Evolutionary conservation across 2,329 filamentous ascomycete genomes (phyloP).

Genomic region (Ascochyta lentis): DNA sequence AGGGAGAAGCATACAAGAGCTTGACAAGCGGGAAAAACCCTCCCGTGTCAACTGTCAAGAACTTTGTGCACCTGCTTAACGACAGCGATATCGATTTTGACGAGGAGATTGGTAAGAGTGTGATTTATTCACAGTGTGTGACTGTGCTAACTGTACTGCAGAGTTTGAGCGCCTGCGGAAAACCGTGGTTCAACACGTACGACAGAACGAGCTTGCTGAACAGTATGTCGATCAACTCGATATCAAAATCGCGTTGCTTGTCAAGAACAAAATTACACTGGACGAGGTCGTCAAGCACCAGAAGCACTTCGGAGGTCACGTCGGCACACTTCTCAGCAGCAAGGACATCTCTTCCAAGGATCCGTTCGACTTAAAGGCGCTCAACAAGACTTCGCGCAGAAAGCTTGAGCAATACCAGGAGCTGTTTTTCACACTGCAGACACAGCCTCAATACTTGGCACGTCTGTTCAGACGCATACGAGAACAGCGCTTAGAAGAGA

Average conservation of each 20-base stretch:
- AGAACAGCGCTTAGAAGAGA: constrained; percentile 84
- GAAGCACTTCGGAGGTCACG: constrained; percentile 90
- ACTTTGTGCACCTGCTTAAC: constrained; percentile 96
- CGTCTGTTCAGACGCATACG: constrained; percentile 84
- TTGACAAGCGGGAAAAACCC: constrained; percentile 96
- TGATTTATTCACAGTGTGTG: too few relatives aligned
- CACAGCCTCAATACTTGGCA: constrained; percentile 92
- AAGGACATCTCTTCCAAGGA: constrained; percentile 87
- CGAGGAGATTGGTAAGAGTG: constrained; percentile 73
- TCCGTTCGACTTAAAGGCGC: constrained; percentile 92
- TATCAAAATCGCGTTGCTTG: constrained; percentile 96
- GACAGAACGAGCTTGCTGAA: constrained; percentile 95
- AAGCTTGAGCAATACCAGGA: constrained; percentile 98
- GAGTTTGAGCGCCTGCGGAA: constrained; percentile 95
- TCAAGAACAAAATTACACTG: constrained; percentile 99
- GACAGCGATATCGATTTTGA: constrained; percentile 99
- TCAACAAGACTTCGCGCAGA: constrained; percentile 94
- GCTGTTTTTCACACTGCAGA: constrained; percentile 95
- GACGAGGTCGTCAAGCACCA: constrained; percentile 98
- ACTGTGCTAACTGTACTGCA: constrained; percentile 30
- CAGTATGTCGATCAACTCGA: constrained; percentile 98
- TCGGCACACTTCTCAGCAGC: constrained; percentile 84
- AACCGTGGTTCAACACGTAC: constrained; percentile 94
- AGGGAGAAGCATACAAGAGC: constrained; percentile 97
- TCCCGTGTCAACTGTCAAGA: constrained; percentile 94